Evolutionary conservation across 352 stramenopile genomes (phyloP), one percentile per base, ranked within the genome.

Genomic region (Discostella stelligera): DNA sequence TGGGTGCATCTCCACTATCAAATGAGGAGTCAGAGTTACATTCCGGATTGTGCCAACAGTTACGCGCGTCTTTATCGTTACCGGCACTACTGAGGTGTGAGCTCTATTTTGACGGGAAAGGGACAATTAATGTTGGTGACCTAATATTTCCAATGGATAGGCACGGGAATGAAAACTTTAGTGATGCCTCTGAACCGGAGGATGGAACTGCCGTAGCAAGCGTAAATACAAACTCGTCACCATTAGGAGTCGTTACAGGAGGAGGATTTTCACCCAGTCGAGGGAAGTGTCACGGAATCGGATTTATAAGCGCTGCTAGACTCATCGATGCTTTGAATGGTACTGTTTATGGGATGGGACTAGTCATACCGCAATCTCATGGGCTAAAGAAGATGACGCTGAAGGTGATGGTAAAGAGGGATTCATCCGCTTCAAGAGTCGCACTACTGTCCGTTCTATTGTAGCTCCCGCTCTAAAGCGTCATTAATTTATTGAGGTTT

Each of bases 41-140:
- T 74, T 67, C 59, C 18, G 20, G 63, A 16, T 52, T 76, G n/a
- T 86, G 80, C 39, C 55, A 77, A 56, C 62, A 69, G 32, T 65
- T 93, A 49, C 63, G 67, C 5, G 20, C 63, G 18, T 88, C 81
- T 14, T 79, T 93, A 48, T 89, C 84, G 13, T 50, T 93, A 20
- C 87, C 87, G 11, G 87, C 85, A 32, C 48, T 90, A 39, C 48
- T 93, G 27, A 48, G 79, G 13, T 83, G 70, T 79, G 81, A 89
- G 37, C 52, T 93, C 48, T 66, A 71, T 41, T 73, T 82, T 37
- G 46, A 85, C 18, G 83, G 71, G 50, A 79, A 82, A 60, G 84
- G 83, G 25, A 82, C 64, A 48, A 58, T 89, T 9, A 63, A 68
- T 39, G 52, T 67, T 16, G 77, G 77, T 37, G 77, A 78, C 66